A percentile compares a stretch with the other conserved stretches of the same genome.
phyloP scores from a whole-genome alignment of 768 basidiomycete genomes.

The Termitomyces sp. region DNA sequence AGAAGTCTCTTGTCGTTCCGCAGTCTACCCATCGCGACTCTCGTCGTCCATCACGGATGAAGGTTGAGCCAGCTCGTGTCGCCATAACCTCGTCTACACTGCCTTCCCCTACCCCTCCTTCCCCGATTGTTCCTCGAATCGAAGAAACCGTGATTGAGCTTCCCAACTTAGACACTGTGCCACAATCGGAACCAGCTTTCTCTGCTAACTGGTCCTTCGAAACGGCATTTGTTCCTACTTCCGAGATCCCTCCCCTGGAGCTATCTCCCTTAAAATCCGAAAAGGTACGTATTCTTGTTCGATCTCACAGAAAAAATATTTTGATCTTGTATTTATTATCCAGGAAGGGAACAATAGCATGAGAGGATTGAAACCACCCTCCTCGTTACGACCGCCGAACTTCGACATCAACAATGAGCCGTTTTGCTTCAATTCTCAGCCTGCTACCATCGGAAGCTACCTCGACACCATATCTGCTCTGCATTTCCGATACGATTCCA shows the following conservation, averaged over 20 bases:
- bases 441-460: background rate
- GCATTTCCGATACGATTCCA: background rate
- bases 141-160: background rate
- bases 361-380: background rate
- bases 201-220: slow-evolving; percentile 2
- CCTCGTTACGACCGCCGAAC: slow-evolving; percentile 10
- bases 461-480: slow-evolving; percentile 1
- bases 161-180: background rate
- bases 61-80: background rate
- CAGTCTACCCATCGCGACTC: background rate
- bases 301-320: background rate
- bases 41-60: background rate
- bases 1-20: background rate
- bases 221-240: slow-evolving; percentile 16
- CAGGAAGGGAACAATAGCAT: slow-evolving; percentile 5
- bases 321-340: background rate
- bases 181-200: background rate
- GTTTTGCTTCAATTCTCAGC: slow-evolving; percentile 10
- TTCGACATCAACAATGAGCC: slow-evolving; percentile 14
- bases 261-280: slow-evolving; percentile 11
- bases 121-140: background rate
- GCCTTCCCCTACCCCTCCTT: background rate
- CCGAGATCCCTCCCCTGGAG: slow-evolving; percentile 19
- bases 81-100: background rate
- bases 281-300: slow-evolving; percentile 8